These are phyloP conservation scores for Diaporthe velutina DNA, from an alignment of 2,329 filamentous ascomycete species.

Conservation along the genomic window DNA sequence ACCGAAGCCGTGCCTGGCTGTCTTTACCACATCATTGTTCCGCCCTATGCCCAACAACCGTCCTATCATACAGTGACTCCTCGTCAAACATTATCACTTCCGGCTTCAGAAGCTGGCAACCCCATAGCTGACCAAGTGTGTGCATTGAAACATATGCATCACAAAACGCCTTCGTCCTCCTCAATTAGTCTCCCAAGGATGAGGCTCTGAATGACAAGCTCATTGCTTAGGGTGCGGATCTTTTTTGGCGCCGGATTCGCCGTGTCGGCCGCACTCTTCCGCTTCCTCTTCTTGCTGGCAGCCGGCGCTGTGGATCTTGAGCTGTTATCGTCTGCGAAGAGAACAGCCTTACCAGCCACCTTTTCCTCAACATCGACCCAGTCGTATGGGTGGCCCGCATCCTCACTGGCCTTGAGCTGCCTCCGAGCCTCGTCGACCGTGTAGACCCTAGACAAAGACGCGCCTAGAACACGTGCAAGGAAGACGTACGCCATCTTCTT, in stretches of 20 bases:
- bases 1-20: background rate
- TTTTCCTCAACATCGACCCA: conserved; percentile 83
- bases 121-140: background rate
- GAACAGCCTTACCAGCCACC: conserved; percentile 55
- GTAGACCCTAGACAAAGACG: conserved; percentile 75
- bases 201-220: conserved; percentile 91
- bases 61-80: background rate
- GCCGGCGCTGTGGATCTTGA: background rate
- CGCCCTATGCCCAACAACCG: background rate
- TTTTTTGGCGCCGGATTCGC: conserved; percentile 57
- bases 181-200: conserved; percentile 86
- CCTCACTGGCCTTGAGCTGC: conserved; percentile 65
- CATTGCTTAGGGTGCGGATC: conserved; percentile 81
- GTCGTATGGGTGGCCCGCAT: conserved; percentile 68
- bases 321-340: conserved; percentile 39
- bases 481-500: conserved; percentile 82
- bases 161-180: conserved; percentile 60
- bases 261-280: conserved; percentile 53
- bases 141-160: background rate
- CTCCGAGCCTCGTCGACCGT: conserved; percentile 75
- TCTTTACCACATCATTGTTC: background rate
- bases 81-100: conserved; percentile 2
- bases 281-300: conserved; percentile 55
- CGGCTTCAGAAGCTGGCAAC: background rate
- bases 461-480: conserved; percentile 82